These are phyloP conservation scores for Xylaria sp. DNA, from an alignment of 2,329 filamentous ascomycete species.

Conservation along the genomic window DNA sequence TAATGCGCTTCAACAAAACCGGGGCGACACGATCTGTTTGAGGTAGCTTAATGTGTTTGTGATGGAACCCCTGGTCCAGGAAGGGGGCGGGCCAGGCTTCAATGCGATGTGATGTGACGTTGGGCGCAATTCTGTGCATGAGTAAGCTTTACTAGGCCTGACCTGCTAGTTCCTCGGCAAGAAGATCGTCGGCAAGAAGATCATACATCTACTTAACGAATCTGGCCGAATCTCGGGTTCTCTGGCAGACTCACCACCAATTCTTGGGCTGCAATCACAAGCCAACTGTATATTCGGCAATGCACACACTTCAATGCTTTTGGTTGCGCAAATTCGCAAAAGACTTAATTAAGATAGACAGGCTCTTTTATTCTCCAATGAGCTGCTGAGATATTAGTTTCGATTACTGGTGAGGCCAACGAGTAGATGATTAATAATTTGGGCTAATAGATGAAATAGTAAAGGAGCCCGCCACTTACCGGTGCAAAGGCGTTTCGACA, in stretches of 20 bases:
- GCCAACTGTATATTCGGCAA: not conserved
- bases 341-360: not conserved
- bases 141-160: constrained; percentile 36
- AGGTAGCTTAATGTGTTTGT: constrained; percentile 42
- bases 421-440: not conserved
- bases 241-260: not conserved
- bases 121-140: constrained; percentile 47
- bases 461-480: constrained; percentile 29
- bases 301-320: not conserved
- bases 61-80: constrained; percentile 48
- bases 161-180: constrained; percentile 16
- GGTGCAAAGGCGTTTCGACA: not conserved
- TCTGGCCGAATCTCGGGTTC: constrained; percentile 1
- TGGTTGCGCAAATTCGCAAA: not conserved
- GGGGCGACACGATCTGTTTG: constrained; percentile 46
- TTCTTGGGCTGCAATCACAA: not conserved
- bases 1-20: constrained; percentile 38
- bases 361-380: not conserved
- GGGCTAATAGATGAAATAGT: constrained; percentile 11
- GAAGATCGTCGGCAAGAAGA: constrained; percentile 30
- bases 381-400: constrained; percentile 17
- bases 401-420: not conserved
- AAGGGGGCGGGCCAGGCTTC: constrained; percentile 50
- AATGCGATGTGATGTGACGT: constrained; percentile 51
- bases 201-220: constrained; percentile 28